These are phyloP conservation scores for Ophiostoma pallidulum DNA, from an alignment of 2,329 filamentous ascomycete genomes.

Conservation along the genomic window DNA sequence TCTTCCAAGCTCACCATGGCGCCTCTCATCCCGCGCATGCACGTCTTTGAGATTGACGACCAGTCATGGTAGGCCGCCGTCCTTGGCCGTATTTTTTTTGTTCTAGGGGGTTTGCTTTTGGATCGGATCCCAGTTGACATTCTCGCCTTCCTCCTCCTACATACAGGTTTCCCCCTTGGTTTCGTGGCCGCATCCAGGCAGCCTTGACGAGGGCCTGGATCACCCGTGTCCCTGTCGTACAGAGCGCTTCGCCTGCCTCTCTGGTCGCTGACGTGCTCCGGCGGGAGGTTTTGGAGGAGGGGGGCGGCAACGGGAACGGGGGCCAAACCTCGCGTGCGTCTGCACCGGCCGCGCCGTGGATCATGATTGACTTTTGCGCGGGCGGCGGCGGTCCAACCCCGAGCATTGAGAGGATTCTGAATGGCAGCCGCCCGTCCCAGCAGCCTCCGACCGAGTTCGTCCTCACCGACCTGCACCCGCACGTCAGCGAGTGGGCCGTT, in stretches of 20 bases:
- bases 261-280: constrained; percentile 49
- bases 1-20: too few species aligned
- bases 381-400: constrained; percentile 65
- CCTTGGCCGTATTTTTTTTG: too few species aligned
- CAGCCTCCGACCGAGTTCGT: constrained; percentile 38
- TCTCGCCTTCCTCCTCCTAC: neutral
- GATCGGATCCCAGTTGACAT: too few species aligned
- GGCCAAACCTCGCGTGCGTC: neutral
- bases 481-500: constrained; percentile 49
- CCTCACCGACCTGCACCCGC: constrained; percentile 57
- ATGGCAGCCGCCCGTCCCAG: constrained; percentile 23
- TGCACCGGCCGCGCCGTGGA: constrained; percentile 39
- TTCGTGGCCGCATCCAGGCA: constrained; percentile 56
- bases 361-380: constrained; percentile 67
- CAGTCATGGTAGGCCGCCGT: constrained; percentile 54
- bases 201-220: constrained; percentile 57
- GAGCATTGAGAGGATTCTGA: constrained; percentile 50
- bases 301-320: neutral
- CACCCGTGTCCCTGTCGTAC: constrained; percentile 46
- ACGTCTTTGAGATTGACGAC: constrained; percentile 60
- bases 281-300: constrained; percentile 8
- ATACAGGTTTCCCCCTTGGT: constrained; percentile 57
- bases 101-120: too few species aligned
- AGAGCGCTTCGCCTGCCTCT: constrained; percentile 47
- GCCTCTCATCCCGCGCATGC: constrained; percentile 38